phyloP scores from a whole-genome alignment of 352 stramenopile species.

The Thalassiosira hispida region DNA sequence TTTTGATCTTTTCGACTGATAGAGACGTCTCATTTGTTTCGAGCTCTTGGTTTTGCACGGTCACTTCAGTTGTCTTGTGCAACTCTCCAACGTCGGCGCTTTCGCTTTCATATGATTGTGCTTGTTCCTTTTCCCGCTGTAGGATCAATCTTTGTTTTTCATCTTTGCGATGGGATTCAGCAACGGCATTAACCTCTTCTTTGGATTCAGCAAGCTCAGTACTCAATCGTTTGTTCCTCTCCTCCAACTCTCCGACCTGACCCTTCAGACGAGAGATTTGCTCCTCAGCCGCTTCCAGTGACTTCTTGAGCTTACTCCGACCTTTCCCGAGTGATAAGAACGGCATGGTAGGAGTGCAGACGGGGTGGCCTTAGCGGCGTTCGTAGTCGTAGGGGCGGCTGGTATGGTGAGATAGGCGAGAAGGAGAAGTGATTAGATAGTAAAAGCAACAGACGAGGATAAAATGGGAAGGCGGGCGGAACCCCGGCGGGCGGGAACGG shows the following conservation, averaged over 20 bases:
- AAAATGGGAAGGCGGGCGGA: no score
- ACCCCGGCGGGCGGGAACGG: no score
- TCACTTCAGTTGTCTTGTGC: background rate
- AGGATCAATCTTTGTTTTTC: background rate
- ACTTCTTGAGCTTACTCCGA: background rate
- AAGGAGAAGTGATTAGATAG: no score
- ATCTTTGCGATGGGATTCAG: background rate
- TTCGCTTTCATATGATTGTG: background rate
- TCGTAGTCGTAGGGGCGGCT: no score
- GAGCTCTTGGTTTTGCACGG: no score
- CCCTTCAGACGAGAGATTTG: background rate
- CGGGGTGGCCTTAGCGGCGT: no score
- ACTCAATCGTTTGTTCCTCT: background rate
- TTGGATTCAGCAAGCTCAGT: background rate
- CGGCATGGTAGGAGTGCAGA: background rate
- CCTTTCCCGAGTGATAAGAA: background rate
- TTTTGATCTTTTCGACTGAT: no score
- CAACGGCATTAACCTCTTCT: background rate
- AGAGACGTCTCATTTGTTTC: no score
- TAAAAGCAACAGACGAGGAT: no score
- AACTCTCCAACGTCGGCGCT: background rate
- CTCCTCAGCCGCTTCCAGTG: background rate
- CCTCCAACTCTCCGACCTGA: constrained; percentile 3
- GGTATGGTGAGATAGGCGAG: no score
- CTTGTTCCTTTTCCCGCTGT: background rate